phyloP scores from a whole-genome alignment of 2,329 filamentous ascomycete species.

The Elsinoe australis region DNA sequence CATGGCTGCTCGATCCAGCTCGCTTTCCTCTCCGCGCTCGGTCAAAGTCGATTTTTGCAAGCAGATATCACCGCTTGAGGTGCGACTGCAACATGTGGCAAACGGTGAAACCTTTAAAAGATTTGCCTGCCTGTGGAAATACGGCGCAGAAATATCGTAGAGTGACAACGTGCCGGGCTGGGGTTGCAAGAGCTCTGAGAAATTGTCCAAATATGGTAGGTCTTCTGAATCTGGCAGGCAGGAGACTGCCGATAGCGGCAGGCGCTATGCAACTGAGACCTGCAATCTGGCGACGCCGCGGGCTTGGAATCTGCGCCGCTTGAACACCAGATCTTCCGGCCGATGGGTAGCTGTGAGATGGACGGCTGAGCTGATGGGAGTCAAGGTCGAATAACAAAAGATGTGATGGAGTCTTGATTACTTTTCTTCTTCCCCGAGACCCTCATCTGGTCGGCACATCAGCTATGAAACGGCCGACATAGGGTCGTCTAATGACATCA shows the following conservation, averaged over 20 bases:
- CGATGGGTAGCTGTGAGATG: not conserved
- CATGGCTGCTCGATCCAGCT: conserved; percentile 4
- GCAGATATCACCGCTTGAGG: not conserved
- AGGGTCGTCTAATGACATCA: conserved; percentile 6
- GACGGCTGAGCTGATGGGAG: not conserved
- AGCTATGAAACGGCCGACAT: conserved; percentile 12
- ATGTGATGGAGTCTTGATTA: not conserved
- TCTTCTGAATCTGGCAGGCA: conserved; percentile 6
- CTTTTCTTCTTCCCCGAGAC: not conserved
- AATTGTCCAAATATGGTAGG: conserved; percentile 1
- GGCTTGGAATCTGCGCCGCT: conserved; percentile 10
- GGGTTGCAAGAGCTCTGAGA: conserved; percentile 3
- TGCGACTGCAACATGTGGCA: conserved; percentile 9
- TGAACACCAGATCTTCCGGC: conserved; percentile 8
- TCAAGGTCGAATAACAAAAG: not conserved
- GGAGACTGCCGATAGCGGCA: conserved; percentile 11
- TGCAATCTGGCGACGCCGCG: conserved; percentile 3
- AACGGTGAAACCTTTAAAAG: conserved; percentile 2
- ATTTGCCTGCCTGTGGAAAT: not conserved
- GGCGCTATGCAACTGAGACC: conserved; percentile 1
- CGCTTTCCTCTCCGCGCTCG: not conserved
- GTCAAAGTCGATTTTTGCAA: conserved; percentile 2
- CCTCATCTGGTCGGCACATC: no score
- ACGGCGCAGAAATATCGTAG: conserved; percentile 6
- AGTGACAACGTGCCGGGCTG: not conserved